These are phyloP conservation scores for Russula sp. DNA, from an alignment of 768 basidiomycete genomes.

Conservation along the genomic window DNA sequence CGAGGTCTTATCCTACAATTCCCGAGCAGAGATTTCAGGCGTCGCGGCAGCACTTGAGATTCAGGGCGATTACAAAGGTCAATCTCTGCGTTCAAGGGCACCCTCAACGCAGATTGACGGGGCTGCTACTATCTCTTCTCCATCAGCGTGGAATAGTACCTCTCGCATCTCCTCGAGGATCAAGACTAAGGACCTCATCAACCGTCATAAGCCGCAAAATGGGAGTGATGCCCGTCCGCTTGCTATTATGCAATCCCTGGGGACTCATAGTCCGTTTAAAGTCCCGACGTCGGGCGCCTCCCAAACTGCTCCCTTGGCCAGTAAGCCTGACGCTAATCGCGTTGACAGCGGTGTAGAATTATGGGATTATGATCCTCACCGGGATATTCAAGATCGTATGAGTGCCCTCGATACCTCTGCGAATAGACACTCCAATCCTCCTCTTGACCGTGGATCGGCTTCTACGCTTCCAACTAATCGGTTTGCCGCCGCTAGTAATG, in stretches of 20 bases:
- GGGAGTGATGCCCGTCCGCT: background rate
- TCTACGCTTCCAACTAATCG: background rate
- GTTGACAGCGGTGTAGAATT: constrained; percentile 17
- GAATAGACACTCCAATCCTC: background rate
- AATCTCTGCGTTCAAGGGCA: background rate
- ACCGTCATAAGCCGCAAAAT: constrained; percentile 10
- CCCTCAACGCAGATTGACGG: background rate
- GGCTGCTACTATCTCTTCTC: background rate
- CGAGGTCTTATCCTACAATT: background rate
- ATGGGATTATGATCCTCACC: constrained; percentile 11
- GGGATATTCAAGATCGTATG: background rate
- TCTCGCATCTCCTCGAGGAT: constrained; percentile 10
- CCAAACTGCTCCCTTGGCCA: background rate
- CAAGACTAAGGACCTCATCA: constrained; percentile 19
- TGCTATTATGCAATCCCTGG: background rate
- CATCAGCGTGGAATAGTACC: background rate
- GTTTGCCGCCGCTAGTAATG: background rate
- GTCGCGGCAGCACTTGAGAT: background rate
- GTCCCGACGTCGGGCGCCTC: background rate
- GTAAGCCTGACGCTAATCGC: constrained; percentile 3
- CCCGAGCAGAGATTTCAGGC: background rate
- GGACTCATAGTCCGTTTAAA: background rate
- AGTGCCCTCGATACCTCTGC: background rate
- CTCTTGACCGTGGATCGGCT: background rate
- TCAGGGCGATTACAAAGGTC: background rate